Base-by-base conservation (phyloP, 495 filamentous ascomycete genomes). In the Penicillium mononematosum region DNA sequence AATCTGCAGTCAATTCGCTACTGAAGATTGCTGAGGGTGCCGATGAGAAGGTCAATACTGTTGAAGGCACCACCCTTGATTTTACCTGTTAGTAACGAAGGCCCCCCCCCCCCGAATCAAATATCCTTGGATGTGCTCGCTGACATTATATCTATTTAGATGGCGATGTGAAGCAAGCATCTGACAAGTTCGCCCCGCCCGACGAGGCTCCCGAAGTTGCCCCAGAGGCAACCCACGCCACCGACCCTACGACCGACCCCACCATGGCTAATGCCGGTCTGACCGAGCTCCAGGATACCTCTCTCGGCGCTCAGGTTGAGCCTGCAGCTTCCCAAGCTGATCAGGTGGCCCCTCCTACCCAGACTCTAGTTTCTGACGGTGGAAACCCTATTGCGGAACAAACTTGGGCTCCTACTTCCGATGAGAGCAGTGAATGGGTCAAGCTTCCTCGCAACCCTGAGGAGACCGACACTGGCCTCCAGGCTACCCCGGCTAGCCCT, bases 1-100 rank as follows among this genome's bases (percentile, higher is more conserved):
- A 88, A 47, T 80, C 82, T 61, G 92, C 92, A 17, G 90, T 99
- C 16, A 77, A 81, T 36, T 83, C 89, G 12, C 93, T 96, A 78
- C 68, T 91, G 60, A 96, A 90, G 74, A 76, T 99, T 39, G 88
- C 96, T 53, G 78, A 90, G 45, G 94, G 92, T 25, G 82, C 81
- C 24, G 84, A 89, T 34, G 92, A 98, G 55, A 81, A 78, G 60
- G 82, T 91, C 1, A 65, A 71, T 46, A 86, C 83, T 48, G 85
- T 88, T 29, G 81, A 83, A 45, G 84, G 86, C 16, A 82, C 84
- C 3, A 58, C 69, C 16, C 78, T 93, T 32, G 79, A 87, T 36
- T 79, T 88, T 48, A 90, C 87, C n/a, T 97, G 91, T 96, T 73
- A 78, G 90, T 74, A 20, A 20, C 17, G 38, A n/a, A 17, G 24